Percentiles rank a stretch among this genome's conserved stretches.
Conservation (phyloP, 768 basidiomycete genomes). For the Cystofilobasidium bisporidii region DNA sequence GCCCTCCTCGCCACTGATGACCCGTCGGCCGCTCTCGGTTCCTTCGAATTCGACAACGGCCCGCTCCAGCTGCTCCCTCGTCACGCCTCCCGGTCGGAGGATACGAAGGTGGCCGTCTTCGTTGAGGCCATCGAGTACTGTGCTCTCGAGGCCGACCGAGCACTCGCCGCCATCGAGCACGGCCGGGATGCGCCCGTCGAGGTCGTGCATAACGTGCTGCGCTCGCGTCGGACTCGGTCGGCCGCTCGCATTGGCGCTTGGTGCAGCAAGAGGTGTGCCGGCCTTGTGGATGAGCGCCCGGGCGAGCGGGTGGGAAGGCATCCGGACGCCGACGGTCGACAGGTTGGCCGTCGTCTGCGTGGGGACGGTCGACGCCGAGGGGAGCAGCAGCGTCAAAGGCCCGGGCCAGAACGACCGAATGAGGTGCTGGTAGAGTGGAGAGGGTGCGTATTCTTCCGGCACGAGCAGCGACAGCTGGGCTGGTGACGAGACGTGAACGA, state of each 20-base stretch:
- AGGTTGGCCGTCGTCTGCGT: conserved; percentile 68
- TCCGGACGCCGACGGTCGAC: conserved; percentile 74
- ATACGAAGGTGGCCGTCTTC: conserved; percentile 59
- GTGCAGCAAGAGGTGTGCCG: conserved; percentile 75
- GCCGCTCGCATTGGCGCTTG: conserved; percentile 88
- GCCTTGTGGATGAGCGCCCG: conserved; percentile 71
- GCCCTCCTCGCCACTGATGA: background rate
- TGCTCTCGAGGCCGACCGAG: conserved; percentile 85
- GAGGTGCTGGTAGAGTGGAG: conserved; percentile 59
- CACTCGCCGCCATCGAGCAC: conserved; percentile 91
- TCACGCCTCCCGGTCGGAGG: conserved; percentile 82
- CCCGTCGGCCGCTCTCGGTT: conserved; percentile 31
- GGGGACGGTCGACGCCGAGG: conserved; percentile 57
- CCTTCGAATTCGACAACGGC: conserved; percentile 40
- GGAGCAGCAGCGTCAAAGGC: conserved; percentile 83
- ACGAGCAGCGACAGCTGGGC: conserved; percentile 52
- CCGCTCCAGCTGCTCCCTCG: conserved; percentile 69
- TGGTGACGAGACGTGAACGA: conserved; percentile 84
- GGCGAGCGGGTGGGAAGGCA: conserved; percentile 90
- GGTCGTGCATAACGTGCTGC: conserved; percentile 69
- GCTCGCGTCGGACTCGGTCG: conserved; percentile 88
- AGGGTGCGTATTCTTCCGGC: conserved; percentile 54
- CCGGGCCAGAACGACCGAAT: conserved; percentile 92
- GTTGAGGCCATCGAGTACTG: conserved; percentile 75
- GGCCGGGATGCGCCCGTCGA: conserved; percentile 48